Evolutionary conservation across 1,139 yeast species (phyloP), one percentile per base, ranked within the genome.

Genomic region (Candida pseudocylindracea): DNA sequence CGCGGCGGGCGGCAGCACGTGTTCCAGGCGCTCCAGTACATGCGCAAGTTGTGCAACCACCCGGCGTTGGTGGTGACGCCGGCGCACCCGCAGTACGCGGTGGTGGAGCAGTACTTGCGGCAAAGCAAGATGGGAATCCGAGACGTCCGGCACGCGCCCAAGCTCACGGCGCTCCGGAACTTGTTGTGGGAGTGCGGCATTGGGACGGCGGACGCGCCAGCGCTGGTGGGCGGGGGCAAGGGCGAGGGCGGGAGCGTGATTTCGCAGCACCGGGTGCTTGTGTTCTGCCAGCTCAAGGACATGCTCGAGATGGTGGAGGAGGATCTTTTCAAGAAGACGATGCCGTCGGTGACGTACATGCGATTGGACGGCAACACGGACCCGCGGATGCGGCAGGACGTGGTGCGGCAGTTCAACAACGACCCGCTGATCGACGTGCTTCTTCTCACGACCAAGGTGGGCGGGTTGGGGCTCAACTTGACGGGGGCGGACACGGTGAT

Each of bases 401-500:
- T 91, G 43, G 99, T 91, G 6, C 71, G 81, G 34, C 75, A 80
- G 45, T 91, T 88, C 54, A 91, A 91, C 44, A 85, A 75, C 39
- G 99, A 91, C 50, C 98, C 98, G 2, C 83, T 96, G 0, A 91
- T 91, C 43, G 99, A 91, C 53, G 83, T 91, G 25, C 55, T 91
- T 35, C 58, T 91, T 31, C 59, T 91, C 43, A 91, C 98, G 0
- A 91, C 99, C 0, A 92, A 88, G 51, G 99, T 91, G 31, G 99
- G 99, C 49, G 99, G 99, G 20, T 63, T 91, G 38, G 99, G 99
- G 10, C 69, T 91, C 46, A 91, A 91, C 49, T 63, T 91, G 50
- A 91, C 99, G 0, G 98, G 99, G 39, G 98, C 98, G 0, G 99
- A 91, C 49, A 91, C 98, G 0, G 99, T 91, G 33, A 88, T 91